Conservation (phyloP, 1,139 yeast species). For the Protomyces macrosporus region DNA sequence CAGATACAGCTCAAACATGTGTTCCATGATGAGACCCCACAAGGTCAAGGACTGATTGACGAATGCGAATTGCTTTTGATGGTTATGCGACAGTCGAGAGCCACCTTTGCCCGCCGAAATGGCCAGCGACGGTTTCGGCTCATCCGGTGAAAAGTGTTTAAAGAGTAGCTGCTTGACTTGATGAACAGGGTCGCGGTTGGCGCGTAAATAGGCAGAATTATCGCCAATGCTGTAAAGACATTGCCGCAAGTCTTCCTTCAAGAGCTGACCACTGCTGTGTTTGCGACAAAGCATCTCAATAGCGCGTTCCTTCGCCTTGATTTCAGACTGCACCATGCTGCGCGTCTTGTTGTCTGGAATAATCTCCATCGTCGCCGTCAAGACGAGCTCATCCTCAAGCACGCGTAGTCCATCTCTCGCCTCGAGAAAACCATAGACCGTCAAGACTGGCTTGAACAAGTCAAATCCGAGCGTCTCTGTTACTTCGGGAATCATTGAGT, state of each 20-base stretch:
- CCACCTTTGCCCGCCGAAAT: slow-evolving; percentile 60
- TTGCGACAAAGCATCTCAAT: slow-evolving; percentile 52
- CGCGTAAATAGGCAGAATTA: slow-evolving; percentile 62
- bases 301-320: slow-evolving; percentile 57
- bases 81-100: slow-evolving; percentile 64
- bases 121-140: slow-evolving; percentile 48
- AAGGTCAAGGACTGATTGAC: slow-evolving; percentile 59
- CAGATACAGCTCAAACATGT: slow-evolving; percentile 67
- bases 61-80: slow-evolving; percentile 61
- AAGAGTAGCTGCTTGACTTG: slow-evolving; percentile 55
- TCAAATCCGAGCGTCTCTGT: slow-evolving; percentile 65
- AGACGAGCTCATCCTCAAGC: slow-evolving; percentile 52
- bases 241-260: slow-evolving; percentile 58
- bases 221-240: slow-evolving; percentile 69
- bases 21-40: slow-evolving; percentile 69
- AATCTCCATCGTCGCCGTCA: slow-evolving; percentile 62
- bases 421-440: slow-evolving; percentile 50
- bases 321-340: slow-evolving; percentile 49
- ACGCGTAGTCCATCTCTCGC: slow-evolving; percentile 44
- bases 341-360: slow-evolving; percentile 54
- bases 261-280: slow-evolving; percentile 40
- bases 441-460: slow-evolving; percentile 60
- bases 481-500: slow-evolving; percentile 63
- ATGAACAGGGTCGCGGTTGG: slow-evolving; percentile 59
- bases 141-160: slow-evolving; percentile 45